Evolutionary conservation across 305 asterid species (phyloP), one percentile per base, ranked within the genome.

Genomic region (Solanum aculeatissimum): DNA sequence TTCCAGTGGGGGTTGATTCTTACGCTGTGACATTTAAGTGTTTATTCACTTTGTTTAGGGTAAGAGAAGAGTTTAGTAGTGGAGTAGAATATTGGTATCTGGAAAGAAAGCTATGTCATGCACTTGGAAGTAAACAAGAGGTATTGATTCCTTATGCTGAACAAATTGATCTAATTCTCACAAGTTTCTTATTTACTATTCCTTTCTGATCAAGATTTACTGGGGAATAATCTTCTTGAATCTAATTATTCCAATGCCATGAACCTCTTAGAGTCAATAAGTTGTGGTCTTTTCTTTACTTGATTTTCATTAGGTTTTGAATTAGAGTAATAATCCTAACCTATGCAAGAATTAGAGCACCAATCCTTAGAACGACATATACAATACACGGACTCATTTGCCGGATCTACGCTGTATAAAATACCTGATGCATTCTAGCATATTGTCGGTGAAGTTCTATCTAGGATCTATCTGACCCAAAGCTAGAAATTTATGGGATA

Each of bases 51-150:
- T 47, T 69, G 55, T 83, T 27, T 86, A 97, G 99, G 92, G 91
- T 95, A 83, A 83, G 32, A 58, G 93, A 91, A 88, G 99, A 97
- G 91, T 90, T 95, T 78, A 90, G 85, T 49, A 78, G 85, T 49
- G 99, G 98, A 85, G 92, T 84, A 87, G 96, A 97, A 84, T 97
- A 97, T 87, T 97, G 98, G 98, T 89, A 91, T 81, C 91, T 97
- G 69, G 99, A 97, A 90, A 95, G 98, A 89, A 95, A 92, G 89
- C 91, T 97, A 45, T 97, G 98, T 62, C 57, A 74, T 92, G 88
- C 95, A 55, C 86, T 90, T 60, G 87, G 77, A 84, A 90, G 89
- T 85, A 91, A 92, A 87, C 66, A 89, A 72, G 90, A 94, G 93
- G 98, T 93, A 86, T 65, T 49, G 23, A 51, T 25, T 54, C 45